Conservation (phyloP, 192 early-diverging fungal species). For the Backusella sp. region DNA sequence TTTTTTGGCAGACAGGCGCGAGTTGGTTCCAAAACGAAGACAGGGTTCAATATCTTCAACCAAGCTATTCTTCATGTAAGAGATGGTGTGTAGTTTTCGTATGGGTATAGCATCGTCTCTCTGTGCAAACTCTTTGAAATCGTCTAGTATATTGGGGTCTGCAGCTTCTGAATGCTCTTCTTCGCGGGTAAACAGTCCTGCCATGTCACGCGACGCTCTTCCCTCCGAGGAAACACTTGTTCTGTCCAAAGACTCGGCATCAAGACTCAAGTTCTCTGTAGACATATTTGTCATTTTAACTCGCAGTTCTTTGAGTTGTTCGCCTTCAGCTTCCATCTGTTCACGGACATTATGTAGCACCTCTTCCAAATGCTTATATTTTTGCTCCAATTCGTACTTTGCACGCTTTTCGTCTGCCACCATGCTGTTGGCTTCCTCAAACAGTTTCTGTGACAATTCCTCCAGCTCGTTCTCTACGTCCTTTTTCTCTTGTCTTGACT, state of each 20-base stretch:
- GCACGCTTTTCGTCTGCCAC: conserved; percentile 77
- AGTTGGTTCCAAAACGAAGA: conserved; percentile 87
- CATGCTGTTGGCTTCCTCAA: conserved; percentile 94
- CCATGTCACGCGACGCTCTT: conserved; percentile 30
- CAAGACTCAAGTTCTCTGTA: conserved; percentile 26
- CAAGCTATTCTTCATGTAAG: conserved; percentile 84
- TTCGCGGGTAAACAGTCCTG: conserved; percentile 3
- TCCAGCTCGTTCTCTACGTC: conserved; percentile 91
- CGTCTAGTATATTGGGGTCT: conserved; percentile 75
- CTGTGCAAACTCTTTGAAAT: conserved; percentile 87
- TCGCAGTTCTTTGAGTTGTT: conserved; percentile 83
- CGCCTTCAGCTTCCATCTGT: conserved; percentile 70
- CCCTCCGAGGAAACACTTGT: conserved; percentile 76
- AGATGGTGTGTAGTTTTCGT: conserved; percentile 70
- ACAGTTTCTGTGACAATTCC: conserved; percentile 83
- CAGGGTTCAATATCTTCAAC: conserved; percentile 93
- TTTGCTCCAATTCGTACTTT: conserved; percentile 48
- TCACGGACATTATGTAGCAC: conserved; percentile 63
- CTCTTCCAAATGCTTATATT: conserved; percentile 54
- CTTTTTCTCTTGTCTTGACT: conserved; percentile 86
- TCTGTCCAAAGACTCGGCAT: conserved; percentile 68
- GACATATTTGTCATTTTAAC: conserved; percentile 71
- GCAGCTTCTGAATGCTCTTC: conserved; percentile 35
- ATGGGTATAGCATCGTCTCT: conserved; percentile 61
- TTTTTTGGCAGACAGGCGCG: conserved; percentile 84